phyloP scores from a whole-genome alignment of 139 green algal genomes.

The Tetratostichococcus sp. region DNA sequence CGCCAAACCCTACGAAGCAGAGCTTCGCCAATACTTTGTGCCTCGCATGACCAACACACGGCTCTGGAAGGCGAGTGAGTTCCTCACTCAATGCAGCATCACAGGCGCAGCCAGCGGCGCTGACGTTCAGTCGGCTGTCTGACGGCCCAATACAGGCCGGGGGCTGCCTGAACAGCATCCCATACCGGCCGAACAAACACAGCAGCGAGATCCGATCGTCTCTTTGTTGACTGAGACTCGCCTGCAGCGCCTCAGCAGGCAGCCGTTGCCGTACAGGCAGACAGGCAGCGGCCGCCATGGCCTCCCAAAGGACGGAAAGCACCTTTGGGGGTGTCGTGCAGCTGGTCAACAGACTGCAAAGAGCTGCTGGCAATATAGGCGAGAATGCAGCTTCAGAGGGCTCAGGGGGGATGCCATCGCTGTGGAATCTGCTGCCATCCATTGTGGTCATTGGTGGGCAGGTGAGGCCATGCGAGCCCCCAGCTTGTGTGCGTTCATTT shows the following conservation, averaged over 20 bases:
- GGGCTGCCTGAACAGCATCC: too few relatives aligned
- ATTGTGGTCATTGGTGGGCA: conserved; percentile 91
- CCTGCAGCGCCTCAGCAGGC: not conserved
- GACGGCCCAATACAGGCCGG: too few relatives aligned
- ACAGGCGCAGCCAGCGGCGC: too few relatives aligned
- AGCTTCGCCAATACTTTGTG: too few relatives aligned
- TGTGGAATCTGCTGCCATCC: conserved; percentile 81
- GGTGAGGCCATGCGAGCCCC: conserved; percentile 38
- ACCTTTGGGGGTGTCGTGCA: conserved; percentile 16
- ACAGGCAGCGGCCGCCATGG: not conserved
- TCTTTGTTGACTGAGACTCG: not conserved
- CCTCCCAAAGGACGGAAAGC: not conserved
- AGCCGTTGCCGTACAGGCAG: not conserved
- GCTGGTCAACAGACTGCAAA: conserved; percentile 48
- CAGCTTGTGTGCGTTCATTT: too few relatives aligned
- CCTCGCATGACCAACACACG: too few relatives aligned
- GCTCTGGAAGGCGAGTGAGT: too few relatives aligned
- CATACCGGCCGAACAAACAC: too few relatives aligned
- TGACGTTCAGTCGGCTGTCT: too few relatives aligned
- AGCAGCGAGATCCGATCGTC: not conserved
- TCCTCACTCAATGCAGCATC: too few relatives aligned
- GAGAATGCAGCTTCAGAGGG: conserved; percentile 34
- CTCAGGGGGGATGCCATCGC: conserved; percentile 41
- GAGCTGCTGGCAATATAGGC: conserved; percentile 37
- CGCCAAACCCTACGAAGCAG: too few relatives aligned